A percentile compares a stretch with the other conserved stretches of the same genome.
Conservation (phyloP, 164 flowering plant genomes). For the Umbilicus rupestris region DNA sequence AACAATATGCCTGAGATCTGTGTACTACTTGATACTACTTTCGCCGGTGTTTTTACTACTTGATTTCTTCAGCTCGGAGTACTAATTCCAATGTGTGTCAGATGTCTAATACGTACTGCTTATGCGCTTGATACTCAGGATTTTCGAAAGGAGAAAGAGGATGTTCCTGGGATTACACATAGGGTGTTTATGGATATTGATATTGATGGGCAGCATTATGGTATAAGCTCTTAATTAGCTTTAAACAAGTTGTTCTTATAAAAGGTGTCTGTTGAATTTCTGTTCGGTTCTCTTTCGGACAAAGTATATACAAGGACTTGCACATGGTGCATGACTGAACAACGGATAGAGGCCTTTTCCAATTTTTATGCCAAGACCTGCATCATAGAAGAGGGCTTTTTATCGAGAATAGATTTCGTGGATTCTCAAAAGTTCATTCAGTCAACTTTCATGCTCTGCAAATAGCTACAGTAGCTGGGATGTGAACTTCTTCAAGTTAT, state of each 20-base stretch:
- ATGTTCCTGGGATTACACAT: conserved; percentile 67
- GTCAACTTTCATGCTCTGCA: too few species aligned
- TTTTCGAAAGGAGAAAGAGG: conserved; percentile 41
- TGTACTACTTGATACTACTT: not conserved
- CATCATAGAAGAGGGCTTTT: too few species aligned
- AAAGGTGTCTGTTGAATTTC: too few species aligned
- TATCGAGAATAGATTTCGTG: too few species aligned
- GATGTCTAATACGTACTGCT: not conserved
- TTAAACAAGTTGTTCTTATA: not conserved
- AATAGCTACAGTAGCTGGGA: too few species aligned
- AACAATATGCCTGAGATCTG: not conserved
- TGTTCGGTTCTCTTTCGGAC: too few species aligned
- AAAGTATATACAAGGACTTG: not conserved
- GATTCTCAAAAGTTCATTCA: too few species aligned
- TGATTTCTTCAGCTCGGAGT: not conserved
- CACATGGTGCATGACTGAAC: not conserved
- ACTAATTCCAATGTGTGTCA: not conserved
- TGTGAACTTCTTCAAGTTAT: too few species aligned
- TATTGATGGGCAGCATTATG: conserved; percentile 68
- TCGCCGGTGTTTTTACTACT: not conserved
- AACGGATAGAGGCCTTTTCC: not conserved
- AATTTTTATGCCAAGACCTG: too few species aligned
- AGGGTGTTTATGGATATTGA: conserved; percentile 88
- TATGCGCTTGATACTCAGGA: not conserved
- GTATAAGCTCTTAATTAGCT: conserved; percentile 24